These are phyloP conservation scores for Suzukiozyma palmioleophila DNA, from an alignment of 1,139 yeast species.

Conservation along the genomic window DNA sequence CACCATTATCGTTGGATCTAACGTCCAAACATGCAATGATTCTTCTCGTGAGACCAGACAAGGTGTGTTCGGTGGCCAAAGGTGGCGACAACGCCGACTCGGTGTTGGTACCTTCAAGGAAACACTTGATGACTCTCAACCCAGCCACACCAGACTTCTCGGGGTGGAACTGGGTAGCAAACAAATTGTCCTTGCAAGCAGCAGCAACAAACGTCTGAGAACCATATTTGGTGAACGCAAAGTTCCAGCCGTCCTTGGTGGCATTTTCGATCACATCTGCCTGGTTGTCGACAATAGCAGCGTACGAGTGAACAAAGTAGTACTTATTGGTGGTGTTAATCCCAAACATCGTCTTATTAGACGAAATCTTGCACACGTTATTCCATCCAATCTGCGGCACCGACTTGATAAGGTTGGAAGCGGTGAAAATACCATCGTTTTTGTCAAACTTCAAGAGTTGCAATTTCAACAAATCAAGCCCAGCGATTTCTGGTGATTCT, in stretches of 20 bases:
- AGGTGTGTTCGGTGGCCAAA: constrained; percentile 37
- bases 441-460: constrained; percentile 56
- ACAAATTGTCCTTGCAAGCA: constrained; percentile 64
- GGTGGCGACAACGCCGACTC: not conserved
- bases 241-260: constrained; percentile 63
- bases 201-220: constrained; percentile 84
- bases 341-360: constrained; percentile 46
- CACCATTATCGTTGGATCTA: constrained; percentile 91
- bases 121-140: constrained; percentile 64
- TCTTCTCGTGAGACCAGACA: constrained; percentile 78
- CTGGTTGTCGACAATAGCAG: constrained; percentile 51
- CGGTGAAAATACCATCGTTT: constrained; percentile 27
- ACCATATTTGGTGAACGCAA: constrained; percentile 72
- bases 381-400: constrained; percentile 99
- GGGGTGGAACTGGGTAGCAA: constrained; percentile 97
- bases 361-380: constrained; percentile 21
- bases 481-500: constrained; percentile 60
- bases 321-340: constrained; percentile 65
- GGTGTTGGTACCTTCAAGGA: constrained; percentile 40
- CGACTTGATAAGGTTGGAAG: constrained; percentile 44
- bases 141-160: constrained; percentile 95
- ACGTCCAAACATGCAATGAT: constrained; percentile 95
- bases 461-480: constrained; percentile 51
- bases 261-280: constrained; percentile 26
- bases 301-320: constrained; percentile 93